Base-by-base conservation (phyloP, 768 basidiomycete genomes). In the Naganishia randhawae region DNA sequence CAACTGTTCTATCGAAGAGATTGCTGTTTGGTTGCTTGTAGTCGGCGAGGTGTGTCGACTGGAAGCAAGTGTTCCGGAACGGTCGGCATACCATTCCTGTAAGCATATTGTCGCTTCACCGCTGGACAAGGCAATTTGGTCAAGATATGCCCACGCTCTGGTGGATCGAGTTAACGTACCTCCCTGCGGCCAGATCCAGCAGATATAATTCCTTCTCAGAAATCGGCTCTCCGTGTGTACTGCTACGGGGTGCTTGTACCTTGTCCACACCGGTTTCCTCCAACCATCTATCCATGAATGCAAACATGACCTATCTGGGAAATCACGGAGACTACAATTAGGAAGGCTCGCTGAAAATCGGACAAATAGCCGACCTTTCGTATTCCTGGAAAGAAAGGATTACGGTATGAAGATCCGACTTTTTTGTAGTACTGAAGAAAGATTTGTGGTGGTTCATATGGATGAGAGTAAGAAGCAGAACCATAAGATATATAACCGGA, bases 381-480 rank as follows among this genome's bases (percentile, higher is more conserved):
- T 63, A 89, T 82, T 7, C 86, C 87, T 1, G 86, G 86, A 70
- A 85, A 88, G 78, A 89, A 88, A 0, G 88, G 87, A 73, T 89
- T 89, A 14, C 88, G 84, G 77, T 90, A 89, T 11, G 84, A 85
- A 22, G 85, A 78, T n/a, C 85, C 85, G 0, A 88, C 87, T 80
- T 85, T 85, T 51, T 79, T 83, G 74, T 87, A 87, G 73, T 87
- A 87, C 86, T 87, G 37, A 63, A 31, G 50, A 41, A n/a, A 72
- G 65, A 32, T 9, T 9, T 9, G 9, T n/a, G n/a, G n/a, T n/a
- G n/a, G n/a, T n/a, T n/a, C n/a, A n/a, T 27, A 14, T 13, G 14
- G 16, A 42, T 1, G 29, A 57, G 27, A 42, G 7, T 19, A 33
- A 48, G 54, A 61, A 39, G 16, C 32, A n/a, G 37, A 27, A 7